Conservation (phyloP, 2,329 filamentous ascomycete species). For the Chaetomium sp. region DNA sequence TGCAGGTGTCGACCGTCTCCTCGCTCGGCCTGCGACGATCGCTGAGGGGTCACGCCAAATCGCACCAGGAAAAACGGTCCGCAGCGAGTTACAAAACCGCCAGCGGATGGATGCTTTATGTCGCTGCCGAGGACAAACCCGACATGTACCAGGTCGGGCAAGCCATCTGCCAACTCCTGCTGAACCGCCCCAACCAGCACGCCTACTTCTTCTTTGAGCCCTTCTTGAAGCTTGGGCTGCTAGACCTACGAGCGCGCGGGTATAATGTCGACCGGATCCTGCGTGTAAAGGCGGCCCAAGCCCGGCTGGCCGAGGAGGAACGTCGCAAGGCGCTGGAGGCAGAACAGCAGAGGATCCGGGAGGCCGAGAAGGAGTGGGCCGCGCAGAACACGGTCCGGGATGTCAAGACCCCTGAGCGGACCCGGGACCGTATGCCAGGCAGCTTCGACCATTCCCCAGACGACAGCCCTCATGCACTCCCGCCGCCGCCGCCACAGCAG, state of each 20-base stretch:
- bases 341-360: slow-evolving; percentile 69
- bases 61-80: slow-evolving; percentile 72
- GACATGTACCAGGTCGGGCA: slow-evolving; percentile 94
- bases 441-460: slow-evolving; percentile 69
- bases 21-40: slow-evolving; percentile 76
- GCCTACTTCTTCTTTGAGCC: slow-evolving; percentile 90
- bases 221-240: slow-evolving; percentile 81
- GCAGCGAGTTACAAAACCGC: slow-evolving; percentile 64
- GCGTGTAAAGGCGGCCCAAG: slow-evolving; percentile 82
- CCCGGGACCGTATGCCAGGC: slow-evolving; percentile 66
- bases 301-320: slow-evolving; percentile 81
- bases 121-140: slow-evolving; percentile 67
- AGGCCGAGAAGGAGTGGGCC: slow-evolving; percentile 53
- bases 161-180: slow-evolving; percentile 77
- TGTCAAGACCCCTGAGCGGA: slow-evolving; percentile 46
- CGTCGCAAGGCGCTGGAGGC: slow-evolving; percentile 72
- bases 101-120: slow-evolving; percentile 69
- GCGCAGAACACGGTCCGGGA: slow-evolving; percentile 40
- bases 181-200: slow-evolving; percentile 82
- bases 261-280: slow-evolving; percentile 97
- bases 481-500: slow-evolving; percentile 44
- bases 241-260: slow-evolving; percentile 79
- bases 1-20: slow-evolving; percentile 75
- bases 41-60: slow-evolving; percentile 69
- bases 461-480: slow-evolving; percentile 40